These are phyloP conservation scores for Phytophthora ramorum DNA, from an alignment of 352 stramenopile species.

Conservation along the genomic window DNA sequence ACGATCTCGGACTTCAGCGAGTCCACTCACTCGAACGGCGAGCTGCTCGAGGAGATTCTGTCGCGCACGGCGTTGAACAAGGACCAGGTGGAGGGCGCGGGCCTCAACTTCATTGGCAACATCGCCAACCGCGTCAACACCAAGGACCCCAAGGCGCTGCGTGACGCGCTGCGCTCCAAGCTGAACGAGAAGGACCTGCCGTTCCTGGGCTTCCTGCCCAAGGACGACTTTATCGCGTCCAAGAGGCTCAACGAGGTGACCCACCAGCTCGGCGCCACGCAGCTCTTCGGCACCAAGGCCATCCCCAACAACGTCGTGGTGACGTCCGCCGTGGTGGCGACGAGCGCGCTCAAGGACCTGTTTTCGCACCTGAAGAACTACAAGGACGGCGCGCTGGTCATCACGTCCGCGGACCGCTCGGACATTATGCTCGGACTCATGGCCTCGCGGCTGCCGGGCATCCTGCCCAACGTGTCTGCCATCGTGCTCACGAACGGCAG, in stretches of 20 bases:
- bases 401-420: slow-evolving; percentile 77
- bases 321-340: slow-evolving; percentile 68
- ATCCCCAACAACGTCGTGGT: slow-evolving; percentile 80
- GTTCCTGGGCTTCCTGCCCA: slow-evolving; percentile 73
- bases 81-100: slow-evolving; percentile 65
- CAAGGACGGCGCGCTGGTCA: slow-evolving; percentile 78
- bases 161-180: slow-evolving; percentile 37
- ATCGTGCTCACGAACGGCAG: slow-evolving; percentile 83
- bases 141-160: slow-evolving; percentile 45
- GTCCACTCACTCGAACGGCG: slow-evolving; percentile 29
- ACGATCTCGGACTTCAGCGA: slow-evolving; percentile 65
- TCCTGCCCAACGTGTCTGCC: slow-evolving; percentile 70
- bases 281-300: slow-evolving; percentile 64
- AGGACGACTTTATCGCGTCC: slow-evolving; percentile 75
- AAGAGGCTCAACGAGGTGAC: slow-evolving; percentile 83
- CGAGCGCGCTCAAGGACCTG: slow-evolving; percentile 75
- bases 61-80: slow-evolving; percentile 61
- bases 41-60: slow-evolving; percentile 60
- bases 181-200: slow-evolving; percentile 52
- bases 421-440: slow-evolving; percentile 78
- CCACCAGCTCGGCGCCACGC: slow-evolving; percentile 64
- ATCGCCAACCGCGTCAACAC: slow-evolving; percentile 76
- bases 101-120: slow-evolving; percentile 72
- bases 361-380: slow-evolving; percentile 83
- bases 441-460: slow-evolving; percentile 68